These are phyloP conservation scores for Corymbia citriodora DNA, from an alignment of 441 rosid species.

Conservation along the genomic window DNA sequence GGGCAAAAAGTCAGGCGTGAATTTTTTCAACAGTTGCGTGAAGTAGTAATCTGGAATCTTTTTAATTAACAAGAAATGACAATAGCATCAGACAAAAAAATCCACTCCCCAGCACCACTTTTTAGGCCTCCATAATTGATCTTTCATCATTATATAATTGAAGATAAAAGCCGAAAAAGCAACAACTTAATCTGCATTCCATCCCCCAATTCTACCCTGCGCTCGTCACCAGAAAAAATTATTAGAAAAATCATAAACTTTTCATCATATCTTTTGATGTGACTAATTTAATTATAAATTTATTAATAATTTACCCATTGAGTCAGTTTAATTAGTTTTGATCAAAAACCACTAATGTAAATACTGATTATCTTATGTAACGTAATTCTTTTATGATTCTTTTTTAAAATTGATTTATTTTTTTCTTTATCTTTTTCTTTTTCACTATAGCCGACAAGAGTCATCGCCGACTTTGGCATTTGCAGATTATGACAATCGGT, in stretches of 20 bases:
- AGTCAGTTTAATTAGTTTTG: too few relatives aligned
- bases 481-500: not conserved
- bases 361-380: accelerated
- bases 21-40: not conserved
- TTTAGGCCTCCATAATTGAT: not conserved
- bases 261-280: too few relatives aligned
- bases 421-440: too few relatives aligned
- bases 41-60: not conserved
- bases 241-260: too few relatives aligned
- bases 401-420: too few relatives aligned
- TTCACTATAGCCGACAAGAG: too few relatives aligned
- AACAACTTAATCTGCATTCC: not conserved
- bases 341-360: accelerated
- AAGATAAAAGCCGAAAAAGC: not conserved
- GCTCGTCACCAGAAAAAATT: not conserved
- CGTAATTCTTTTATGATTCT: too few relatives aligned
- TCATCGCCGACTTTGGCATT: too few relatives aligned
- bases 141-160: not conserved
- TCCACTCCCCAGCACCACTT: not conserved
- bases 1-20: not conserved
- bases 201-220: not conserved
- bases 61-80: not conserved
- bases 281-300: too few relatives aligned
- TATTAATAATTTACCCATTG: accelerated
- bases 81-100: not conserved